Evolutionary conservation across 1,284 basidiomycete genomes (phyloP), one percentile per base, ranked within the genome.

Genomic region (Ceratorhiza oryzae-sativae): DNA sequence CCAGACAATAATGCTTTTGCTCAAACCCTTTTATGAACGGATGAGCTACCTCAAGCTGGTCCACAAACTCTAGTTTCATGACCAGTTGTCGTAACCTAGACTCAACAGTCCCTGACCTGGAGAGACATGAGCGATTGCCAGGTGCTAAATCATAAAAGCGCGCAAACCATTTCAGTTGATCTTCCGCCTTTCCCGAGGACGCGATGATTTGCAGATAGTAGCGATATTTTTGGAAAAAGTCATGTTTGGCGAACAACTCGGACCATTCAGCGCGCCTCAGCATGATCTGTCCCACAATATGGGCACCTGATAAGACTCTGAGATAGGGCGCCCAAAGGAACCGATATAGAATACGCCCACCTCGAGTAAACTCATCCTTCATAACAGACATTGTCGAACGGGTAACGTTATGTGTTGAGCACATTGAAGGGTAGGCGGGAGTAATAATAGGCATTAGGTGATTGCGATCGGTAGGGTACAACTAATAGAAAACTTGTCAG

Each of bases 361-460:
- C 96, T 84, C 93, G 88, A 82, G 95, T 92, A 81, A 98, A 97
- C 79, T 99, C 97, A 77, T 94, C 91, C 1, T 93, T 97, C 86
- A 98, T 96, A 75, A 99, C 93, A 84, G 92, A 91, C 83, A 98
- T 94, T 1, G 97, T 99, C 13, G 95, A 98, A 48, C 89, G 88
- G 49, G 94, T 95, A 73, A 99, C 95, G 78, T 99, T 99, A 82
- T 99, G 97, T 15, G 97, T 99, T 39, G 97, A 90, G 80, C 97
- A 99, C 97, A 99, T 99, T n/a, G 96, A 93, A 46, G 97, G 97
- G 82, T 98, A 99, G 25, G 97, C 96, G 3, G 97, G 97, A 0
- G 97, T 99, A 78, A 99, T 99, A 79, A 99, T 98, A n/a, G 97
- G 97, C 97, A 99, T 99, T 73, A 95, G 88, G 82, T 99, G 97